A percentile compares a stretch with the other conserved stretches of the same genome.
Evolutionary conservation across 495 filamentous ascomycete species (phyloP).

Genomic region (Penicillium bovifimosum): DNA sequence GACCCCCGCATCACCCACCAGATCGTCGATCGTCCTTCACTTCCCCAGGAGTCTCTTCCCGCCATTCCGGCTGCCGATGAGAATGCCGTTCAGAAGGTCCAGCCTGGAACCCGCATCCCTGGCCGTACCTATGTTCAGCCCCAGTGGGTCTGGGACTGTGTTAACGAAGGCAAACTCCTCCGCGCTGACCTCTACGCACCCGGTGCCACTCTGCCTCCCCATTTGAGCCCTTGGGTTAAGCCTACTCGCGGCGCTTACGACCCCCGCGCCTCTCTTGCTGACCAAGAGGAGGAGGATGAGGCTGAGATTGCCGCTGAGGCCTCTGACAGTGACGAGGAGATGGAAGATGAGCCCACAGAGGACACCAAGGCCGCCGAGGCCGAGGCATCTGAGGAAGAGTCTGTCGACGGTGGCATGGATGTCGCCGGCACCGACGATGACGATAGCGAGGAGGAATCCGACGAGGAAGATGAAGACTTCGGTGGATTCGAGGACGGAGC

Average conservation of each 20-base stretch:
- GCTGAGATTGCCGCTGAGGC: constrained; percentile 65
- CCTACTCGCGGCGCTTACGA: constrained; percentile 78
- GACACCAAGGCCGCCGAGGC: constrained; percentile 20
- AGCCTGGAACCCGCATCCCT: constrained; percentile 64
- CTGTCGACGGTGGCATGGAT: constrained; percentile 55
- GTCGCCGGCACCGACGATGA: constrained; percentile 49
- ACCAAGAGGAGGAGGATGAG: constrained; percentile 75
- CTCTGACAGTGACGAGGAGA: constrained; percentile 39
- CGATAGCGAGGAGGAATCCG: constrained; percentile 41
- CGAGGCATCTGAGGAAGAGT: constrained; percentile 37
- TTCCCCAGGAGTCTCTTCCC: constrained; percentile 57
- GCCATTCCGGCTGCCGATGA: constrained; percentile 51
- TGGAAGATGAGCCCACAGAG: constrained; percentile 33
- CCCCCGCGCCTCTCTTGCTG: constrained; percentile 70
- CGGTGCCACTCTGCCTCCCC: constrained; percentile 82
- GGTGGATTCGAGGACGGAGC: constrained; percentile 40
- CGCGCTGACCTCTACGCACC: constrained; percentile 84
- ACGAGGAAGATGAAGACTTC: constrained; percentile 35
- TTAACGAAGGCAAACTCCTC: constrained; percentile 85
- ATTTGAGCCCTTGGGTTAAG: constrained; percentile 96
- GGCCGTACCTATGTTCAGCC: constrained; percentile 90
- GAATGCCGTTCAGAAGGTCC: constrained; percentile 34
- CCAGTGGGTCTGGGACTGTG: constrained; percentile 96
- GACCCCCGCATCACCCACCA: constrained; percentile 92
- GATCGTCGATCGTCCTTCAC: constrained; percentile 80